Base-by-base conservation (phyloP, 2,329 filamentous ascomycete genomes). In the Colletotrichum gigasporum region DNA sequence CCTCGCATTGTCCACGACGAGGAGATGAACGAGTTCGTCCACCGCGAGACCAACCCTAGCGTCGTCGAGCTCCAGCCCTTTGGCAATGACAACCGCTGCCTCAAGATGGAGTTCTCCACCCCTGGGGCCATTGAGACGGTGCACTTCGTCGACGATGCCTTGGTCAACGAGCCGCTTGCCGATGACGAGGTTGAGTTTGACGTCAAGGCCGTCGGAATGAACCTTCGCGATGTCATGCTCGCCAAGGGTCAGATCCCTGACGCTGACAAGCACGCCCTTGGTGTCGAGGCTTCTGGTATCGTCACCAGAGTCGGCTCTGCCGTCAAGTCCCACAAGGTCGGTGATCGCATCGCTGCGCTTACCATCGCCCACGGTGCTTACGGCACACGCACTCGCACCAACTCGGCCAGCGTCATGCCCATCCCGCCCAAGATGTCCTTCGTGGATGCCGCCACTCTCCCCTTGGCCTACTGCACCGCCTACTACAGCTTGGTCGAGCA, bases 141-240 rank as follows among this genome's bases (percentile, higher is more conserved):
- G 2, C 79, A 79, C 68, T 82, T 77, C 47, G 66, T 77, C 53
- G 76, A 79, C 39, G 78, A 80, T 24, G 68, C 72, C n/a, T 28
- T 60, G 1, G 68, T 70, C 14, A 69, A 59, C 2, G 48, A 68
- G 8, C 71, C 75, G 10, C 65, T 81, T 16, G 71, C 68, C 0
- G 71, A 69, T 0, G 72, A 78, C n/a, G 73, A 81, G 34, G 68
- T 83, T 5, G 80, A 82, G 67, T 76, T 83, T 51, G 75, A 79
- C 52, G 75, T 82, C n/a, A 75, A 74, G 30, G 78, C 78, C 5
- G 73, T 78, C 0, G 80, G 80, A 0, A 71, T 85, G 61, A 85
- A 82, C 69, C 81, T 80, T 66, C 76, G 76, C 30, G 83, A 86
- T 65, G 74, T 81, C 1, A 73, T 84, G 62, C 78, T 80, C 11